phyloP scores from a whole-genome alignment of 2,329 filamentous ascomycete species.

The Sporothrix luriei region DNA sequence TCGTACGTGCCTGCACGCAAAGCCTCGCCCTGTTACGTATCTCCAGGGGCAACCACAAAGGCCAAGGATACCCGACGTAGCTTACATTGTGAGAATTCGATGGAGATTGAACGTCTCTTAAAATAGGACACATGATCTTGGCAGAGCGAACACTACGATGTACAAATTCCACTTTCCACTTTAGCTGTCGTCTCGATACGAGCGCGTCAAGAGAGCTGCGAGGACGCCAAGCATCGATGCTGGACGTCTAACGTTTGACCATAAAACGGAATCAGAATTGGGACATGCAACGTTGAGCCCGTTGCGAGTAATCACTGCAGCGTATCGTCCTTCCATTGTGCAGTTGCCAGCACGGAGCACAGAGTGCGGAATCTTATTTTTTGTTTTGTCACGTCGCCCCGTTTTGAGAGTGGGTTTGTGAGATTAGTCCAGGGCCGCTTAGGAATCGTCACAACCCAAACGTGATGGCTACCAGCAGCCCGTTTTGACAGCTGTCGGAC shows the following conservation, averaged over 20 bases:
- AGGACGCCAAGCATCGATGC: background rate
- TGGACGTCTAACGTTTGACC: background rate
- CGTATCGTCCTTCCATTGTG: background rate
- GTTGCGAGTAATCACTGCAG: background rate
- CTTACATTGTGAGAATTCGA: background rate
- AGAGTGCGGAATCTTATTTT: background rate
- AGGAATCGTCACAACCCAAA: slow-evolving; percentile 10
- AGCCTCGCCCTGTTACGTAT: background rate
- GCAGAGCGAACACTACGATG: background rate
- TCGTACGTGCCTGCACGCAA: background rate
- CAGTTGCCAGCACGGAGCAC: too few relatives aligned
- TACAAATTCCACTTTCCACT: too few relatives aligned
- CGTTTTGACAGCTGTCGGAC: background rate
- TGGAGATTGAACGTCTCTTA: background rate
- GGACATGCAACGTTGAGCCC: background rate
- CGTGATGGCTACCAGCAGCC: background rate
- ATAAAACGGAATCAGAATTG: slow-evolving; percentile 2
- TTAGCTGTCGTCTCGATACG: background rate
- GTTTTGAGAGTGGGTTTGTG: slow-evolving; percentile 6
- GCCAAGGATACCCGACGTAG: background rate
- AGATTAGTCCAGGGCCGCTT: background rate
- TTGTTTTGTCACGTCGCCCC: slow-evolving; percentile 7
- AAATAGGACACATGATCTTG: slow-evolving; percentile 3
- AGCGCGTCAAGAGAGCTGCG: slow-evolving; percentile 1
- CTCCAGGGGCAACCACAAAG: slow-evolving; percentile 10